phyloP scores from a whole-genome alignment of 495 filamentous ascomycete genomes.

The Aspergillus affinis region DNA sequence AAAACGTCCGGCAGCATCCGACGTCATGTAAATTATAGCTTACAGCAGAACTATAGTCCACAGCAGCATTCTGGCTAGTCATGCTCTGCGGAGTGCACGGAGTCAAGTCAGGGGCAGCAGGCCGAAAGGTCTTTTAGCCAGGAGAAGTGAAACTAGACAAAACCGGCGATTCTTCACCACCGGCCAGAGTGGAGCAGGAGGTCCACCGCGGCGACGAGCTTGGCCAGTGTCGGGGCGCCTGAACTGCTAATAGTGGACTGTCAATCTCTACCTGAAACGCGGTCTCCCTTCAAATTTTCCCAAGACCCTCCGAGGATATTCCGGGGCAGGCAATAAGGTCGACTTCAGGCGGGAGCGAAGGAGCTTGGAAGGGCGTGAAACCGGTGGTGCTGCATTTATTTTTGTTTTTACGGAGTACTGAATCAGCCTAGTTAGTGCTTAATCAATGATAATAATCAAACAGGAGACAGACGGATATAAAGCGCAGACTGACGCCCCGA shows the following conservation, averaged over 20 bases:
- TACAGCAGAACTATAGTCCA: no score
- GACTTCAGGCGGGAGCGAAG: no score
- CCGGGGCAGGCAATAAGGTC: no score
- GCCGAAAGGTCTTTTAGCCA: neutral
- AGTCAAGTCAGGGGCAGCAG: neutral
- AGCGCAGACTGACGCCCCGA: neutral
- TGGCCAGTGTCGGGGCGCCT: neutral
- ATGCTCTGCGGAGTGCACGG: no score
- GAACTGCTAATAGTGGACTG: neutral
- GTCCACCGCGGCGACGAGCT: neutral
- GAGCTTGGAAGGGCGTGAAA: neutral
- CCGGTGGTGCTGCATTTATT: neutral
- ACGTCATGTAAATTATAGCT: neutral
- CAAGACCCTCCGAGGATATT: neutral
- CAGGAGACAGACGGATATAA: neutral
- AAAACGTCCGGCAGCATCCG: neutral
- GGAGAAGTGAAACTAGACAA: neutral
- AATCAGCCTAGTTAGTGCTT: neutral
- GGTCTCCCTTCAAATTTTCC: neutral
- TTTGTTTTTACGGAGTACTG: neutral
- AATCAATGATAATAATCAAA: neutral
- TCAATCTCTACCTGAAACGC: neutral
- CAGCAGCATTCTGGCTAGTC: no score
- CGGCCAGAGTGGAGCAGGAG: neutral
- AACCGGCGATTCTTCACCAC: neutral